These are phyloP conservation scores for Stereum hirsutum DNA, from an alignment of 1,284 basidiomycete genomes.

Conservation along the genomic window DNA sequence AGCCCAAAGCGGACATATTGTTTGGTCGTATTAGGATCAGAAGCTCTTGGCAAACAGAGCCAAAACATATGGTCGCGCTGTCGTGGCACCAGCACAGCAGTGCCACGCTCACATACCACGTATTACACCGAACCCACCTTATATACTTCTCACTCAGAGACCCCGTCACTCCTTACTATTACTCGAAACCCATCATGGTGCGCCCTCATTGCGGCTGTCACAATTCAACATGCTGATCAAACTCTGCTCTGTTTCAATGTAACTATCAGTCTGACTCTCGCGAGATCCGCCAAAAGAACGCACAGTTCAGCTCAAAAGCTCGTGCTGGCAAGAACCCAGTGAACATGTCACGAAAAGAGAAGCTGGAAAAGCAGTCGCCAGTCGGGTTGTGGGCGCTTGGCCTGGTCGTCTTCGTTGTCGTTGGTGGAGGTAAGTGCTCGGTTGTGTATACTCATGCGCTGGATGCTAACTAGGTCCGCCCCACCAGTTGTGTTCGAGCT, in stretches of 20 bases:
- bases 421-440: conserved; percentile 63
- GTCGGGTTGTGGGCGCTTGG: conserved; percentile 64
- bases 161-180: conserved; percentile 13
- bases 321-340: conserved; percentile 66
- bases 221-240: not conserved
- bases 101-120: conserved; percentile 17
- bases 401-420: conserved; percentile 58
- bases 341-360: conserved; percentile 62
- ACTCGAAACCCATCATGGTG: conserved; percentile 20
- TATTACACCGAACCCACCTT: not conserved
- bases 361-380: conserved; percentile 60
- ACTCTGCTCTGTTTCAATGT: not conserved
- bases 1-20: conserved; percentile 3
- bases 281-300: conserved; percentile 71
- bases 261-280: conserved; percentile 44
- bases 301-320: conserved; percentile 65
- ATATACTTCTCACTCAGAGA: not conserved
- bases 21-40: conserved; percentile 26
- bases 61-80: conserved; percentile 2
- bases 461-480: conserved; percentile 2
- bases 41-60: conserved; percentile 23
- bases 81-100: conserved; percentile 10
- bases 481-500: conserved; percentile 64
- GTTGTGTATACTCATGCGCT: conserved; percentile 4
- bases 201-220: too few species aligned